Base-by-base conservation (phyloP, 1,284 basidiomycete genomes). In the Ustilago trichophora region DNA sequence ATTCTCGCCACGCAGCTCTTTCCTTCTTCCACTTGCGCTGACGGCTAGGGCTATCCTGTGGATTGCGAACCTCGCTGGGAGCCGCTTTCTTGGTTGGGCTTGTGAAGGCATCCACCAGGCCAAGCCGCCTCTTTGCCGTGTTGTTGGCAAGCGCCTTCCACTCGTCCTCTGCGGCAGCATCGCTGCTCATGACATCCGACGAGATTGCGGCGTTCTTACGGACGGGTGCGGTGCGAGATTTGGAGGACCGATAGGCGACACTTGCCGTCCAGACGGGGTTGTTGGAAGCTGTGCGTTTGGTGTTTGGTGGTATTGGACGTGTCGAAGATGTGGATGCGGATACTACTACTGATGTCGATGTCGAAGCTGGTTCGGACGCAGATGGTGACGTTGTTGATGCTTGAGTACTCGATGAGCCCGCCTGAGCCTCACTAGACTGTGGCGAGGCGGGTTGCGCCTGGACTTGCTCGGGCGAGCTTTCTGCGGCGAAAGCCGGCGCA, bases 241-340 rank as follows among this genome's bases (percentile, higher is more conserved):
- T 60, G 22, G 52, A 34, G 27, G 49, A 60, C 16, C 62, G 31
- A 32, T 71, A 66, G 3, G 63, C 68, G 7, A 71, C 53, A 40
- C 68, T 71, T 9, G 63, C 68, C 6, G 25, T 58, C 68, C 68
- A 71, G 19, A 71, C 63, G 16, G 47, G 27, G 25, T 66, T 71
- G 6, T 44, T 36, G 10, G 53, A 47, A 22, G 63, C 55, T 3
- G 65, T 68, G 26, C 40, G 41, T 41, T 60, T 56, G n/a, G 49
- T 22, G 8, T 32, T 22, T 8, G 49, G 16, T 21, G 35, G 38
- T 22, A n/a, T 16, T 0, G 36, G 11, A 18, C 32, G 38, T 12
- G 33, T n/a, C 3, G 41, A 32, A 3, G 42, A 19, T 38, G 34
- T 27, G 3, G 36, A 48, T 48, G 51, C 9, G 16, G 40, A 38